Evolutionary conservation across 1,139 yeast genomes (phyloP).

Genomic region (Yamadazyma epiphylla): DNA sequence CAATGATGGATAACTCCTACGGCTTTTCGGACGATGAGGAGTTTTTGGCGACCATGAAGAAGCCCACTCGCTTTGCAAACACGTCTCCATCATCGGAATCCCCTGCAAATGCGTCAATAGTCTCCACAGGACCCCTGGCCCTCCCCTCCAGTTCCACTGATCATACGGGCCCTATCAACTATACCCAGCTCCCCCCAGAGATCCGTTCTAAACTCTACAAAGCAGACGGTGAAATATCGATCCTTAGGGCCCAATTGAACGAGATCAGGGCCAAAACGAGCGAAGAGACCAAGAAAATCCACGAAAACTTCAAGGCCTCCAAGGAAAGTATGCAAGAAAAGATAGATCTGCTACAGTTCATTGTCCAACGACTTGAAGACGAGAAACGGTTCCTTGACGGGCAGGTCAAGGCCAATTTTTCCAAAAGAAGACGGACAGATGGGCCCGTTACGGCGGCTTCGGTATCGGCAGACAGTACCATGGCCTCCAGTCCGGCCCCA

Average conservation of each 20-base stretch:
- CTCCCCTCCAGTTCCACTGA: conserved; percentile 1
- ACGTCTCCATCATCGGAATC: no score
- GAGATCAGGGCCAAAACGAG: conserved; percentile 43
- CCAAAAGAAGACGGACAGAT: conserved; percentile 14
- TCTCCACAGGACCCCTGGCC: no score
- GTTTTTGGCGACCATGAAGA: conserved; percentile 14
- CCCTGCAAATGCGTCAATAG: no score
- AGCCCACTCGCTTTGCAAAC: no score
- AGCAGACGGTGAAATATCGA: conserved; percentile 77
- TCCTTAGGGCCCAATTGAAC: conserved; percentile 61
- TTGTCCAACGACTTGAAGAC: conserved; percentile 58
- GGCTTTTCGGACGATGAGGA: conserved; percentile 42
- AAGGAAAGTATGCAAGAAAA: conserved; percentile 38
- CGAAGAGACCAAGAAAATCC: conserved; percentile 41
- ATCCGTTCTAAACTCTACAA: conserved; percentile 27
- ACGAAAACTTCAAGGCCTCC: conserved; percentile 25
- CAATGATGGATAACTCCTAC: no score
- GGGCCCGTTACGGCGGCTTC: background rate
- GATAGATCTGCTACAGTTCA: conserved; percentile 35
- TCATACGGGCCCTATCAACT: background rate
- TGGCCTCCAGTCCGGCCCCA: background rate
- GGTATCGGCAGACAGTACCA: background rate
- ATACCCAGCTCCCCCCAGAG: conserved; percentile 6
- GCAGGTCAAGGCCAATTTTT: conserved; percentile 29
- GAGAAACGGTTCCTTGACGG: conserved; percentile 63